Evolutionary conservation across 805 yeast genomes (phyloP).

Genomic region (Jamesozyma jinghongensis): DNA sequence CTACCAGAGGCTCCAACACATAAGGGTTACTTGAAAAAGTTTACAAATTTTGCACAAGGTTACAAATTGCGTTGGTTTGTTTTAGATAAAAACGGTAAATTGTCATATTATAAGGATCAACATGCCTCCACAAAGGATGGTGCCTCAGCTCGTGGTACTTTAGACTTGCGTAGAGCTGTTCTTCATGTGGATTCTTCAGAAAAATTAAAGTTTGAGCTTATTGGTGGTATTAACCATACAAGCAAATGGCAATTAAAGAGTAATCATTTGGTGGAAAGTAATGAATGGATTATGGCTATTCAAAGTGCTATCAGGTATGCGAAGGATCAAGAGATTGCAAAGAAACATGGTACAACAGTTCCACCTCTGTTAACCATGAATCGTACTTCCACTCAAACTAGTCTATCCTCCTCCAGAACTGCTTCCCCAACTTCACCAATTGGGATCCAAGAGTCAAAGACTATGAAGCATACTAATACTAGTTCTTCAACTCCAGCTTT

Average conservation of each 20-base stretch:
- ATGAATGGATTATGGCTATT: constrained; percentile 95
- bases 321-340: constrained; percentile 47
- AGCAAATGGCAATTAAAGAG: constrained; percentile 87
- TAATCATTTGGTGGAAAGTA: constrained; percentile 89
- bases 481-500: too few species aligned
- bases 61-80: constrained; percentile 92
- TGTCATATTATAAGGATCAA: constrained; percentile 84
- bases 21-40: constrained; percentile 86
- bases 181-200: constrained; percentile 87
- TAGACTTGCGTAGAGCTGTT: constrained; percentile 72
- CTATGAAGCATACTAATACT: constrained; percentile 3
- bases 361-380: constrained; percentile 18
- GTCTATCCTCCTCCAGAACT: background rate
- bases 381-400: background rate
- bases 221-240: constrained; percentile 54
- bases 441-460: background rate
- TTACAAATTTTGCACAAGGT: constrained; percentile 96
- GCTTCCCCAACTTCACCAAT: too few species aligned
- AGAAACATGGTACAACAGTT: constrained; percentile 9
- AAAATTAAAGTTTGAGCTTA: constrained; percentile 80
- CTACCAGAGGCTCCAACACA: constrained; percentile 56
- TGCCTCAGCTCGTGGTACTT: constrained; percentile 78
- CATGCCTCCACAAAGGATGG: constrained; percentile 53
- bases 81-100: constrained; percentile 66
- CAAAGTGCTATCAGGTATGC: constrained; percentile 85